Evolutionary conservation across 2,329 filamentous ascomycete species (phyloP), one percentile per base, ranked within the genome.

Genomic region (Rachicladosporium sp.): DNA sequence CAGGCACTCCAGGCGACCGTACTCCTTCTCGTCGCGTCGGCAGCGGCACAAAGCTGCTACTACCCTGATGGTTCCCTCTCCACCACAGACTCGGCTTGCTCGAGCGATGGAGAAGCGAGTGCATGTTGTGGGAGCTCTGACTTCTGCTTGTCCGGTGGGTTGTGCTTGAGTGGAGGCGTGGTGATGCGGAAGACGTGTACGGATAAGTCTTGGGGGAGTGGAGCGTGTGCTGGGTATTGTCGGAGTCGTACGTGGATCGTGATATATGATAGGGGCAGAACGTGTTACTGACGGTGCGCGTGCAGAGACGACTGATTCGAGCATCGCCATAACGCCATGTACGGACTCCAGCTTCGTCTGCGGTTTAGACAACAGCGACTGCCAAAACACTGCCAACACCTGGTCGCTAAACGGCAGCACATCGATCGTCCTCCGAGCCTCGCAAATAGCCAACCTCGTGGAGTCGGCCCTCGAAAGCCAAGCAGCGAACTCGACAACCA

Each of bases 71-170:
- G 41, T 10, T 31, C 41, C 6, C 30, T 33, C 23, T 41, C 39
- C 10, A 21, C 34, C 6, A 8, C 23, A 34, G 34, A 41, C 30
- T 33, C 39, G 10, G 34, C 39, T 29, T 41, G 39, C 31, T 36
- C 30, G 13, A 33, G 34, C 9, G 21, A 11, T 6, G 39, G 39
- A 4, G 34, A 41, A 21, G 33, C 39, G 13, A 27, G 23, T 27
- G 43, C 54, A 15, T 59, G 56, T 38, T 59, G 56, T 37, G 44
- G 43, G 7, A 40, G 48, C 11, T 43, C 47, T 32, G 45, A 53
- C 5, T 55, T 54, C 36, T 58, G 56, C 37, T 33, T 58, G 48
- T 52, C 53, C 13, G 53, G 53, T 40, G 55, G 56, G 10, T 40
- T 58, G 9, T 59, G 55, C 38, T 57, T 52, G 37, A 47, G 47